Conservation (phyloP, 1,139 yeast species). For the Kodamaea derodonti region DNA sequence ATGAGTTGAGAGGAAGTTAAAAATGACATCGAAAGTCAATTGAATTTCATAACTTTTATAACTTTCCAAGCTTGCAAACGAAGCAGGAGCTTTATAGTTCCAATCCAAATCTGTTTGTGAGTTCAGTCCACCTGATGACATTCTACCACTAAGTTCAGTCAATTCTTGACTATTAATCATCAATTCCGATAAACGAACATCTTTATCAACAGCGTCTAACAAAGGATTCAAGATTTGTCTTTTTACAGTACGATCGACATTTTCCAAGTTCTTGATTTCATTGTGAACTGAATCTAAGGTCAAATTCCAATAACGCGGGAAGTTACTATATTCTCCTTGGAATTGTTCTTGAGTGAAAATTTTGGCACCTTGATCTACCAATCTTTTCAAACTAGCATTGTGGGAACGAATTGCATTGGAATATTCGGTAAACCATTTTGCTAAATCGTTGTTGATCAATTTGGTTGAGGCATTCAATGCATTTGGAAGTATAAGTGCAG, state of each 20-base stretch:
- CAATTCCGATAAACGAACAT: conserved; percentile 46
- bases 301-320: conserved; percentile 56
- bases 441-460: conserved; percentile 12
- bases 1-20: conserved; percentile 64
- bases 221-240: conserved; percentile 56
- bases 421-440: conserved; percentile 15
- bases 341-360: conserved; percentile 11
- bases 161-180: conserved; percentile 41
- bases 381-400: conserved; percentile 11
- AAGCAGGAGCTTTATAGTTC: conserved; percentile 75
- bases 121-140: conserved; percentile 12
- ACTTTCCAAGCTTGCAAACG: conserved; percentile 71
- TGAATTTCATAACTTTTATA: conserved; percentile 68
- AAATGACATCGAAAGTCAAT: conserved; percentile 62
- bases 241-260: conserved; percentile 49
- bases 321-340: conserved; percentile 48
- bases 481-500: conserved; percentile 38
- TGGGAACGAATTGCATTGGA: conserved; percentile 11
- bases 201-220: conserved; percentile 48
- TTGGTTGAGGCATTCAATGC: conserved; percentile 20
- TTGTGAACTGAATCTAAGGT: conserved; percentile 48
- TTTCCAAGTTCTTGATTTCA: conserved; percentile 52
- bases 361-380: conserved; percentile 11
- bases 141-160: conserved; percentile 28
- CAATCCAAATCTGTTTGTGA: conserved; percentile 49